These are phyloP conservation scores for Globisporangium canariense DNA, from an alignment of 352 stramenopile species.

Conservation along the genomic window DNA sequence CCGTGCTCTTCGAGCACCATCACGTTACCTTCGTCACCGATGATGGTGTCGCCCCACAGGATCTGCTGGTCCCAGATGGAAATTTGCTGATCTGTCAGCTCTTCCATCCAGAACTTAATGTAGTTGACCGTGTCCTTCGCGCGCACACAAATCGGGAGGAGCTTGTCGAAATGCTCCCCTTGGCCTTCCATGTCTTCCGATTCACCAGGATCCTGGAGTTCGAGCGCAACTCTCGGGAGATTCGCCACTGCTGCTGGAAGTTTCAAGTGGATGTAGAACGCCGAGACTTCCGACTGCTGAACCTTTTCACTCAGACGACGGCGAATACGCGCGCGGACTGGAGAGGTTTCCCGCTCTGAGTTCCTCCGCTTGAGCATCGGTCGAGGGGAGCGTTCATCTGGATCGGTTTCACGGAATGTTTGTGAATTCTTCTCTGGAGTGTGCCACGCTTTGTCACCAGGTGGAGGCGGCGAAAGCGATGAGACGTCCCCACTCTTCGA, in stretches of 20 bases:
- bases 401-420: conserved; percentile 20
- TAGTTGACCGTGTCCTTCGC: conserved; percentile 73
- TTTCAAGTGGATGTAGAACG: conserved; percentile 67
- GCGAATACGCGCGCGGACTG: conserved; percentile 52
- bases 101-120: conserved; percentile 83
- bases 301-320: conserved; percentile 49
- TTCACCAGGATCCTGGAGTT: conserved; percentile 56
- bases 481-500: conserved; percentile 27
- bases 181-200: conserved; percentile 18
- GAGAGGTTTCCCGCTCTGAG: conserved; percentile 42
- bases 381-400: conserved; percentile 25
- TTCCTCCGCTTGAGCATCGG: conserved; percentile 31
- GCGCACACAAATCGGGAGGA: conserved; percentile 62
- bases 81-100: conserved; percentile 71
- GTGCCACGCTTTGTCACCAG: conserved; percentile 46
- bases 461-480: conserved; percentile 60
- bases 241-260: conserved; percentile 56
- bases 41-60: conserved; percentile 71
- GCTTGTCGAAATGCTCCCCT: conserved; percentile 13
- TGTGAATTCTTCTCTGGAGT: conserved; percentile 18
- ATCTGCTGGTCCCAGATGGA: conserved; percentile 82
- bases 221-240: conserved; percentile 60
- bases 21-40: conserved; percentile 67
- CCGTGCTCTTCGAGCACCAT: conserved; percentile 76
- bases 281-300: conserved; percentile 39